These are phyloP conservation scores for Chrysosporium keratinophilum DNA, from an alignment of 2,329 filamentous ascomycete species.

Conservation along the genomic window DNA sequence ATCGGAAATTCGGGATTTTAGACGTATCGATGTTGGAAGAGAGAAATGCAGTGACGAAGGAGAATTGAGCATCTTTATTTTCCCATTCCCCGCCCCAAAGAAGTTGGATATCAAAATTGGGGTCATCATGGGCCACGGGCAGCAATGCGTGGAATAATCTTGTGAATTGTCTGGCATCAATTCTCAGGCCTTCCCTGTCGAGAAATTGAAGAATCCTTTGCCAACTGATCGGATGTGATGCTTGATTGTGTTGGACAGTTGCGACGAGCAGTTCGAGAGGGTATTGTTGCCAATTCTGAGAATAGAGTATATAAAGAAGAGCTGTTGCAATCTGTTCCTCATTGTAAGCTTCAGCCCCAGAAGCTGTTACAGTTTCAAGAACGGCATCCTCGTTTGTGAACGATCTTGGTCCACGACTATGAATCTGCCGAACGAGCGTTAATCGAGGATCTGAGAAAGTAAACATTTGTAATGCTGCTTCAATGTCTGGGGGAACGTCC, in stretches of 20 bases:
- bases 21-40: slow-evolving; percentile 70
- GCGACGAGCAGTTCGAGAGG: slow-evolving; percentile 58
- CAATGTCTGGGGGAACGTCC: slow-evolving; percentile 35
- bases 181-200: slow-evolving; percentile 64
- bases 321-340: slow-evolving; percentile 76
- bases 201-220: slow-evolving; percentile 65
- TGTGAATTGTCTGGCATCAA: slow-evolving; percentile 71
- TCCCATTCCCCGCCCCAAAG: slow-evolving; percentile 88
- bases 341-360: slow-evolving; percentile 54
- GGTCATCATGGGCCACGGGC: slow-evolving; percentile 54
- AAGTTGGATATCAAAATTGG: slow-evolving; percentile 68
- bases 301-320: slow-evolving; percentile 59
- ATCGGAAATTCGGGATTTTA: slow-evolving; percentile 69
- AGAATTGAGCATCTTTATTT: slow-evolving; percentile 75
- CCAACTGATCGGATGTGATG: slow-evolving; percentile 51
- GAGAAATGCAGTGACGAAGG: slow-evolving; percentile 83
- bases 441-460: slow-evolving; percentile 34
- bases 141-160: slow-evolving; percentile 69
- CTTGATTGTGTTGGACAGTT: slow-evolving; percentile 46
- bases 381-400: slow-evolving; percentile 65
- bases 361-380: slow-evolving; percentile 48
- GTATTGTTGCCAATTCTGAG: slow-evolving; percentile 51
- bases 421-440: slow-evolving; percentile 53
- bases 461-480: slow-evolving; percentile 38
- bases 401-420: slow-evolving; percentile 61